Evolutionary conservation across 768 basidiomycete genomes (phyloP).

Genomic region (Agrocybe pediades): DNA sequence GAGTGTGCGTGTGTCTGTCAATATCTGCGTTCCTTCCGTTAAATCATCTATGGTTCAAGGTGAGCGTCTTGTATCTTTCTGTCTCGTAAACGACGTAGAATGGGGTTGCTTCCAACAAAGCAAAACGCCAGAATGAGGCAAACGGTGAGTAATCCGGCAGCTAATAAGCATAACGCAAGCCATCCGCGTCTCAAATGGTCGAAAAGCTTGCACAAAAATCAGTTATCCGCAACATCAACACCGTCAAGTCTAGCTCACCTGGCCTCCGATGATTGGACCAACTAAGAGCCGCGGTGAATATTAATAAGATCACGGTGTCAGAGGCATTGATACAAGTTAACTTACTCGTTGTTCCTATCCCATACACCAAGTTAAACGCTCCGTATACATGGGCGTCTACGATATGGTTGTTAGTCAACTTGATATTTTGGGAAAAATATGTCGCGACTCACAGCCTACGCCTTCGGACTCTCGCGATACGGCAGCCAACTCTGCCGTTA

Average conservation of each 20-base stretch:
- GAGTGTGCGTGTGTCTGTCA: too few relatives aligned
- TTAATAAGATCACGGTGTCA: conserved; percentile 2
- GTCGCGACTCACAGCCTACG: conserved; percentile 58
- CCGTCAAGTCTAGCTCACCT: conserved; percentile 35
- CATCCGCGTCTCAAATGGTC: conserved; percentile 58
- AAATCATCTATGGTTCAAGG: neutral
- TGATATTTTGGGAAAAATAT: neutral
- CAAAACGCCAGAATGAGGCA: conserved; percentile 40
- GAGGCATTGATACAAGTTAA: conserved; percentile 6
- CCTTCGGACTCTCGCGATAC: conserved; percentile 59
- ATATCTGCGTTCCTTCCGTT: too few relatives aligned
- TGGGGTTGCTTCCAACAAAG: conserved; percentile 51
- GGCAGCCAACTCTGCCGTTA: conserved; percentile 68
- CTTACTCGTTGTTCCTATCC: conserved; percentile 62
- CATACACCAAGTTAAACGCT: conserved; percentile 73
- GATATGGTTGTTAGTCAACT: neutral
- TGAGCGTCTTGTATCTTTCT: neutral
- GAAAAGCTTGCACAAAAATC: conserved; percentile 49
- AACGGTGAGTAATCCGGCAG: conserved; percentile 41
- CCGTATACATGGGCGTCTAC: conserved; percentile 78
- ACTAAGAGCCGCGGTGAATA: conserved; percentile 39
- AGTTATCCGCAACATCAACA: neutral
- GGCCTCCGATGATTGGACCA: conserved; percentile 71
- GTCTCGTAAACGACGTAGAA: conserved; percentile 23
- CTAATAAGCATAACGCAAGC: conserved; percentile 56